Evolutionary conservation across 2,329 filamentous ascomycete genomes (phyloP), one percentile per base, ranked within the genome.

Genomic region (Botrytis fragariae): DNA sequence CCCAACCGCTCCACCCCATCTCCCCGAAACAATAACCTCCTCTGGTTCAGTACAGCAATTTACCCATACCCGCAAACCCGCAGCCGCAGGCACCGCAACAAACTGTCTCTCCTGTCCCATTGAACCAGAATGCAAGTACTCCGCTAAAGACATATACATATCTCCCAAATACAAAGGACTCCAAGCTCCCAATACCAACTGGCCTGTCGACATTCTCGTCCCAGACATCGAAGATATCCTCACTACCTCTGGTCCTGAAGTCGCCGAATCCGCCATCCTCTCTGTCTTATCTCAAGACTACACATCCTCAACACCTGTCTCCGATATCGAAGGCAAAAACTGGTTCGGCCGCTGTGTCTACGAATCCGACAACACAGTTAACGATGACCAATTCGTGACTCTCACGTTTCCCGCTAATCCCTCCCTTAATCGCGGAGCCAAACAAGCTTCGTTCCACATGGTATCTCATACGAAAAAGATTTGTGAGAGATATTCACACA

Each of bases 301-400:
- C 74, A 85, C 82, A 1, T 83, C 86, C 22, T 79, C 82, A 10
- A 88, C 85, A 0, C 84, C 87, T 6, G 81, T 84, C 71, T 79
- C 82, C 1, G 83, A 85, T n/a, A 80, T 87, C 1, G 84, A 85
- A 4, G 83, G 84, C 8, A 84, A 86, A 16, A 91, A 91, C 76
- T 92, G 94, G 94, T 98, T 94, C 80, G 96, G 96, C 0, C 90
- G 95, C n/a, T 99, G 96, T 80, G 96, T 98, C 1, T 98, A 91
- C 83, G 96, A 98, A 81, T 86, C 91, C 7, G 94, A 97, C 83
- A 99, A 98, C 83, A 91, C 97, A 79, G 96, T 98, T 60, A 93
- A 91, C 79, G 96, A 99, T 81, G 94, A 98, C 79, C 95, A 98
- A 82, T 88, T 92, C 39, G 96, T 98, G 32, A 95, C 92, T 0